Percentiles rank a stretch among this genome's conserved stretches.
phyloP scores from a whole-genome alignment of 169 alveolate genomes.

The Perkinsus marinus region DNA sequence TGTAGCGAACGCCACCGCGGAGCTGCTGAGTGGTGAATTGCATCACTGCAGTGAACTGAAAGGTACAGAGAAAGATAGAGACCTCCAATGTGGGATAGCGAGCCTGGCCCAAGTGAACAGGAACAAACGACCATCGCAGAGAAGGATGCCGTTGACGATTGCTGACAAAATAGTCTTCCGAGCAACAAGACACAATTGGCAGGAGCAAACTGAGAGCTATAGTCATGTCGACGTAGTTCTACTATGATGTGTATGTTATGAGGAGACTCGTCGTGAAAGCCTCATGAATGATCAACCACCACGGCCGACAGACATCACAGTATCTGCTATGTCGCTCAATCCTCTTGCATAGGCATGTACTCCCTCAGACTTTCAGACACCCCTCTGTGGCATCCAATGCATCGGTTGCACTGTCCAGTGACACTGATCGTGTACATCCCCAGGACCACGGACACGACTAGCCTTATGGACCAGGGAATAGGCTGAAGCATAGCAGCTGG shows the following conservation, averaged over 20 bases:
- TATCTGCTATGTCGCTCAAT: background rate
- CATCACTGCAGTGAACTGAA: background rate
- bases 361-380: background rate
- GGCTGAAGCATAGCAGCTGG: background rate
- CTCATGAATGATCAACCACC: background rate
- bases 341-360: background rate
- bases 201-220: background rate
- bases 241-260: background rate
- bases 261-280: background rate
- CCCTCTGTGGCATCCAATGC: background rate
- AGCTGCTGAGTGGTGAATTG: conserved; percentile 4
- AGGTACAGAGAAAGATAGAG: too few relatives aligned
- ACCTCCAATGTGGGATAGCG: too few relatives aligned
- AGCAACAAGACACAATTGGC: background rate
- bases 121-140: too few relatives aligned
- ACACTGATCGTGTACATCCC: background rate
- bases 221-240: too few relatives aligned
- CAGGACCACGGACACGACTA: background rate
- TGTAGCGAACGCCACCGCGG: conserved; percentile 1
- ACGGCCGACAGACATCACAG: background rate
- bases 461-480: background rate
- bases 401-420: background rate
- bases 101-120: too few relatives aligned
- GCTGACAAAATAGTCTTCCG: too few relatives aligned
- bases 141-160: too few relatives aligned